A percentile compares a stretch with the other conserved stretches of the same genome.
These are phyloP conservation scores for Ustulina deusta DNA, from an alignment of 2,329 filamentous ascomycete species.

Conservation along the genomic window DNA sequence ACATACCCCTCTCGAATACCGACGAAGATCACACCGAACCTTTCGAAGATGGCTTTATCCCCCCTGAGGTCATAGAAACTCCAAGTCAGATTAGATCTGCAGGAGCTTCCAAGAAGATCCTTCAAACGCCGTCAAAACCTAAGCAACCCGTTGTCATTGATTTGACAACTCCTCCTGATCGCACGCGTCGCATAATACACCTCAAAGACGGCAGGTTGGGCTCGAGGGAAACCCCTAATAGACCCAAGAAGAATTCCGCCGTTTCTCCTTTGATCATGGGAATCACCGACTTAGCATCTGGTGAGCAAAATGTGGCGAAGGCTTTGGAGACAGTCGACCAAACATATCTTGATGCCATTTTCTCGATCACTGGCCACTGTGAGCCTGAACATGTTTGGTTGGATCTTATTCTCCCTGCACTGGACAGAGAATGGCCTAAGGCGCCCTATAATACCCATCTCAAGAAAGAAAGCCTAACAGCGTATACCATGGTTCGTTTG, in stretches of 20 bases:
- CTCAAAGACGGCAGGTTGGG: slow-evolving; percentile 27
- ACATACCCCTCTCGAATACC: slow-evolving; percentile 17
- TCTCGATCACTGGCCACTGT: slow-evolving; percentile 39
- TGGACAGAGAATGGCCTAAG: slow-evolving; percentile 40
- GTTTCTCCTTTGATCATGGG: slow-evolving; percentile 40
- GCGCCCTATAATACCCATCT: slow-evolving; percentile 32
- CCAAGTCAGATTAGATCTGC: neutral
- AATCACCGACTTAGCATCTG: slow-evolving; percentile 43
- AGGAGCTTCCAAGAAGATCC: neutral
- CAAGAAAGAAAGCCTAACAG: slow-evolving; percentile 36
- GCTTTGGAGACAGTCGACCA: slow-evolving; percentile 46
- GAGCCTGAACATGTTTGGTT: slow-evolving; percentile 47
- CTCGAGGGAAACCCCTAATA: slow-evolving; percentile 5
- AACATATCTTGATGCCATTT: slow-evolving; percentile 42
- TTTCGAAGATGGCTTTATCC: neutral
- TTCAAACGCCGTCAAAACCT: slow-evolving; percentile 38
- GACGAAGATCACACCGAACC: slow-evolving; percentile 5
- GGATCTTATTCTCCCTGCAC: slow-evolving; percentile 41
- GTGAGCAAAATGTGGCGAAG: slow-evolving; percentile 45
- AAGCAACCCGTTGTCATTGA: slow-evolving; percentile 37
- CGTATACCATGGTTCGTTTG: slow-evolving; percentile 43
- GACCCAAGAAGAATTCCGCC: neutral
- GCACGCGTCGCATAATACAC: slow-evolving; percentile 9
- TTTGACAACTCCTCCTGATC: slow-evolving; percentile 39
- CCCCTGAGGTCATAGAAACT: neutral